A percentile compares a stretch with the other conserved stretches of the same genome.
These are phyloP conservation scores for Monilinia fructicola DNA, from an alignment of 2,329 filamentous ascomycete genomes.

Conservation along the genomic window DNA sequence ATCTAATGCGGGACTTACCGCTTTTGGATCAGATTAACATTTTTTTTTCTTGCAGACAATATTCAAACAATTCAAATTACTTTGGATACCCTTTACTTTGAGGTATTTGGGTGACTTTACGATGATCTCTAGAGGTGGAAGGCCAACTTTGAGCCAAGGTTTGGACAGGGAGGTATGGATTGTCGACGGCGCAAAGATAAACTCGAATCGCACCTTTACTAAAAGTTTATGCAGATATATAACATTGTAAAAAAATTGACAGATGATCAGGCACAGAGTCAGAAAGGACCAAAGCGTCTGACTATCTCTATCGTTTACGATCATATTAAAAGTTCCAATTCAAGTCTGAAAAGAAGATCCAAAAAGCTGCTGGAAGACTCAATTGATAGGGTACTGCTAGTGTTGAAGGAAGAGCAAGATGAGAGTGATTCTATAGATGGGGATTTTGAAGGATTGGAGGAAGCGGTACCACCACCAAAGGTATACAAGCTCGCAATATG, in stretches of 20 bases:
- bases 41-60: constrained; percentile 12
- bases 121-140: constrained; percentile 43
- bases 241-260: constrained; percentile 76
- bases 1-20: constrained; percentile 13
- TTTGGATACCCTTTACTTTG: too few species aligned
- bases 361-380: constrained; percentile 81
- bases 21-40: neutral
- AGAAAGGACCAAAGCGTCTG: constrained; percentile 50
- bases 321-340: constrained; percentile 81
- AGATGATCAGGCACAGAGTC: constrained; percentile 59
- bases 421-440: constrained; percentile 51
- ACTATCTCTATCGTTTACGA: constrained; percentile 69
- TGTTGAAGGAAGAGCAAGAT: constrained; percentile 56
- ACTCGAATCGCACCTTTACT: constrained; percentile 7
- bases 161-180: constrained; percentile 60
- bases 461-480: constrained; percentile 36
- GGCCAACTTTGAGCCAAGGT: constrained; percentile 52
- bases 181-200: constrained; percentile 12
- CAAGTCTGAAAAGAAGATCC: constrained; percentile 76
- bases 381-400: constrained; percentile 76
- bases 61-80: neutral
- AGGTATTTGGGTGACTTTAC: constrained; percentile 18
- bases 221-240: constrained; percentile 56
- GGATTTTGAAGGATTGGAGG: constrained; percentile 51
- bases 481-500: constrained; percentile 26